phyloP scores from a whole-genome alignment of 176 grass and related monocot species.

The Coix lacrymajobi region DNA sequence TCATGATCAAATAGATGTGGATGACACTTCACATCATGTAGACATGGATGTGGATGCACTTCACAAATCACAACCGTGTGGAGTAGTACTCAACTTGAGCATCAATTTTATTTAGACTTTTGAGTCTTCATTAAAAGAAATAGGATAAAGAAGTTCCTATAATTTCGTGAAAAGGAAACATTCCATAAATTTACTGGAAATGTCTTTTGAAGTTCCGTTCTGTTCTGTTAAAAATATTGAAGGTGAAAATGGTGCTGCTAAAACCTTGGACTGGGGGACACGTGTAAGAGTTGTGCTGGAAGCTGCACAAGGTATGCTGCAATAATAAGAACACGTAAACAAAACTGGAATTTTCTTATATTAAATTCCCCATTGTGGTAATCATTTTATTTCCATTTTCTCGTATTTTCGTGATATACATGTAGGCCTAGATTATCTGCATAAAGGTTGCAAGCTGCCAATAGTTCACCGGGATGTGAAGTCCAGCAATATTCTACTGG shows the following conservation, averaged over 20 bases:
- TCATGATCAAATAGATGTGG: too few relatives aligned
- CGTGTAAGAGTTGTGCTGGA: constrained; percentile 15
- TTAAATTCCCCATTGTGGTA: background rate
- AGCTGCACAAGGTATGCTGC: constrained; percentile 27
- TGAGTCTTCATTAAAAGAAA: too few relatives aligned
- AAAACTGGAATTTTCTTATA: background rate
- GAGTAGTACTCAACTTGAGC: too few relatives aligned
- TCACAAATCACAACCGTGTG: too few relatives aligned
- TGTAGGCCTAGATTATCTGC: constrained; percentile 53
- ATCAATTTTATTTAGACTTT: too few relatives aligned
- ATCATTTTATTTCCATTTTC: background rate
- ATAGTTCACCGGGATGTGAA: constrained; percentile 61
- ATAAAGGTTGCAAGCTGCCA: constrained; percentile 28
- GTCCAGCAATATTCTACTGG: constrained; percentile 50
- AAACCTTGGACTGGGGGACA: constrained; percentile 5
- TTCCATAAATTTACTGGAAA: background rate
- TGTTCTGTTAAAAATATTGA: background rate
- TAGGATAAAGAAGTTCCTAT: too few relatives aligned
- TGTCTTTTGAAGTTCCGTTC: background rate
- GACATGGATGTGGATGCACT: too few relatives aligned
- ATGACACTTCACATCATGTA: too few relatives aligned
- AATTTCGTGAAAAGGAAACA: background rate
- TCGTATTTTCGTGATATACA: background rate
- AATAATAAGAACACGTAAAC: background rate
- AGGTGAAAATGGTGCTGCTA: background rate